Evolutionary conservation across 768 basidiomycete genomes (phyloP).

Genomic region (Tulasnella calospora): DNA sequence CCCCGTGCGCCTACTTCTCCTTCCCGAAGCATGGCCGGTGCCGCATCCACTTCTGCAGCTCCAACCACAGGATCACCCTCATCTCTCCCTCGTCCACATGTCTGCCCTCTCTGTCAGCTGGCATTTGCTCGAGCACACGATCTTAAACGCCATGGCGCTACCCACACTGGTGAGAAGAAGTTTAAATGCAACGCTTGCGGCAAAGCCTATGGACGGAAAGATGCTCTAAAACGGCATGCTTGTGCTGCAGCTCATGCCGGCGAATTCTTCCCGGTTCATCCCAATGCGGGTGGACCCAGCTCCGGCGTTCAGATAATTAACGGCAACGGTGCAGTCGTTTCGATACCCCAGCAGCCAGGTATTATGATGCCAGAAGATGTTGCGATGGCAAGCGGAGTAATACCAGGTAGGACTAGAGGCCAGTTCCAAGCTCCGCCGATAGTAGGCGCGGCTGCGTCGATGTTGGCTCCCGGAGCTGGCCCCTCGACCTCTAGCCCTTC

Average conservation of each 20-base stretch:
- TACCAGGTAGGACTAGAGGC: slow-evolving; percentile 1
- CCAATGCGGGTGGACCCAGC: background rate
- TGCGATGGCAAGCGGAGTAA: background rate
- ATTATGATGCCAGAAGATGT: background rate
- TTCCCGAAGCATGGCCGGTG: background rate
- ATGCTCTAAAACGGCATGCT: slow-evolving; percentile 24
- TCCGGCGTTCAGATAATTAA: background rate
- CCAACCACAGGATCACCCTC: background rate
- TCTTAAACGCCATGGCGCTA: slow-evolving; percentile 18
- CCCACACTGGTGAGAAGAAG: slow-evolving; percentile 23
- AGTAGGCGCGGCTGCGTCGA: slow-evolving; percentile 16
- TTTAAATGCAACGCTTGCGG: slow-evolving; percentile 12
- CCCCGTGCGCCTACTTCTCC: background rate
- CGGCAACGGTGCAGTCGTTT: background rate
- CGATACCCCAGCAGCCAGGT: background rate
- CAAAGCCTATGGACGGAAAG: slow-evolving; percentile 21
- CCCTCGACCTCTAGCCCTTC: background rate
- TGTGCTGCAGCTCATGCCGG: slow-evolving; percentile 11
- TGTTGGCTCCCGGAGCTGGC: background rate
- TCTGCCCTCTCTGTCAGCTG: slow-evolving; percentile 21
- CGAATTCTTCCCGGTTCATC: slow-evolving; percentile 3
- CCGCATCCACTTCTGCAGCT: background rate
- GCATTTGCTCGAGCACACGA: slow-evolving; percentile 25
- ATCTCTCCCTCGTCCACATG: slow-evolving; percentile 11
- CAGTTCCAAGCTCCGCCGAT: slow-evolving; percentile 23